Percentiles rank a stretch among this genome's conserved stretches.
Evolutionary conservation across 768 basidiomycete species (phyloP).

Genomic region (Fistulinella prunicolor): DNA sequence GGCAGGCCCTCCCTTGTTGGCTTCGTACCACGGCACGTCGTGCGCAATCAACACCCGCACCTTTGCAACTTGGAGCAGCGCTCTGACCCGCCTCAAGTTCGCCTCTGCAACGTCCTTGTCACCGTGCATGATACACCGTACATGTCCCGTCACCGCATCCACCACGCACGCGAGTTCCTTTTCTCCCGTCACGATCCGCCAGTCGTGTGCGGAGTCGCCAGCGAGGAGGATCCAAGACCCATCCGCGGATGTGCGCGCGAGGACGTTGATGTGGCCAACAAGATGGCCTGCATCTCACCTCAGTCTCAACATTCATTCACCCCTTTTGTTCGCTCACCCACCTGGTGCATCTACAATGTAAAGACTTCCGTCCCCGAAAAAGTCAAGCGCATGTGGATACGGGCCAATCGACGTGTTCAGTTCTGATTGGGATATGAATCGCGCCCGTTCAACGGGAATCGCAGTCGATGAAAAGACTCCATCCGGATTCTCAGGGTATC

Average conservation of each 20-base stretch:
- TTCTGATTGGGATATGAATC: constrained; percentile 34
- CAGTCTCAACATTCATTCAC: not conserved
- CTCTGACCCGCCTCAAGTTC: constrained; percentile 40
- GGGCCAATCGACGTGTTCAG: constrained; percentile 44
- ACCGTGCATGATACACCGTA: constrained; percentile 39
- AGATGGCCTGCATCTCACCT: constrained; percentile 39
- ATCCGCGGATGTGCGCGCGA: constrained; percentile 51
- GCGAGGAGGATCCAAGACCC: constrained; percentile 56
- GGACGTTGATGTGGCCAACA: constrained; percentile 51
- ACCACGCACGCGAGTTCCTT: constrained; percentile 33
- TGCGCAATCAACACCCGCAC: constrained; percentile 53
- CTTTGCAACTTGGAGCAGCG: constrained; percentile 35
- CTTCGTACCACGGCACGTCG: constrained; percentile 50
- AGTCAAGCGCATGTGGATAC: constrained; percentile 50
- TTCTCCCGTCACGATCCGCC: constrained; percentile 47
- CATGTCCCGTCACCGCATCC: constrained; percentile 23
- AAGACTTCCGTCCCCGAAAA: constrained; percentile 55
- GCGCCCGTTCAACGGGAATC: constrained; percentile 38
- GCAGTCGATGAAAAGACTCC: constrained; percentile 32
- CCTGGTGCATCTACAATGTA: constrained; percentile 56
- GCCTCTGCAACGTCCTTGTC: constrained; percentile 42
- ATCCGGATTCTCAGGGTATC: constrained; percentile 43
- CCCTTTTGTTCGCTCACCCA: not conserved
- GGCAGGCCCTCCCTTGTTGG: constrained; percentile 40
- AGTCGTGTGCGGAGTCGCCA: constrained; percentile 57